A percentile compares a stretch with the other conserved stretches of the same genome.
phyloP scores from a whole-genome alignment of 2,329 filamentous ascomycete species.

The Ophiostoma tasmaniense region DNA sequence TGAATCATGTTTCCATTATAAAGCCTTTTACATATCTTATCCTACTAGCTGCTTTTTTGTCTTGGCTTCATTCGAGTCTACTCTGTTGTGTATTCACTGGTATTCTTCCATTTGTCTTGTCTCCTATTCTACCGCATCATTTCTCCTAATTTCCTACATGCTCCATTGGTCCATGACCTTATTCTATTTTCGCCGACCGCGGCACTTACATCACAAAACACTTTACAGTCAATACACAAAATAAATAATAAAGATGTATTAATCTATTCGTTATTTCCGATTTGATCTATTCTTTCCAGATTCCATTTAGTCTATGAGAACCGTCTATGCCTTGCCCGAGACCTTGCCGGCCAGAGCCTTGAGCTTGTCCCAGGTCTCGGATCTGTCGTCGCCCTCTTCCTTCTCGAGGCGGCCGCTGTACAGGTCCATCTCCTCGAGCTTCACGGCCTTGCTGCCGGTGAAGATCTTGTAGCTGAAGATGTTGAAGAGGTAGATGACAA shows the following conservation, averaged over 20 bases:
- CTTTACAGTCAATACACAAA: not conserved
- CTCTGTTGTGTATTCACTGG: not conserved
- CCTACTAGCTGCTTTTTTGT: not conserved
- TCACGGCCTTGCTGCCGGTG: constrained; percentile 8
- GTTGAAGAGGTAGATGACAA: constrained; percentile 9
- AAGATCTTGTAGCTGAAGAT: constrained; percentile 5
- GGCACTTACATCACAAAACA: not conserved
- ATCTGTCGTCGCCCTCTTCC: constrained; percentile 3
- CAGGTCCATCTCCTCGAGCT: constrained; percentile 9
- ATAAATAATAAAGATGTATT: not conserved
- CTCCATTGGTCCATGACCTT: too few relatives aligned
- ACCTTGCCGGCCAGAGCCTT: not conserved
- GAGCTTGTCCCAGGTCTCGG: constrained; percentile 4
- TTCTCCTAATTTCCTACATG: not conserved
- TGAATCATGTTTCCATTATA: not conserved
- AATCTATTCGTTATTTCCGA: not conserved
- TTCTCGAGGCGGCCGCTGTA: constrained; percentile 4
- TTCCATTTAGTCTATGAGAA: not conserved
- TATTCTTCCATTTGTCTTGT: not conserved
- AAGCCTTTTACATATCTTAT: not conserved
- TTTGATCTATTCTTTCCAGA: not conserved
- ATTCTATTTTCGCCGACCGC: not conserved
- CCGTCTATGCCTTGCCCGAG: not conserved
- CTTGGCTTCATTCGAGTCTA: not conserved
- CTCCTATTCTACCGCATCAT: not conserved